Conservation (phyloP, 768 basidiomycete genomes). For the Lentinula boryana region DNA sequence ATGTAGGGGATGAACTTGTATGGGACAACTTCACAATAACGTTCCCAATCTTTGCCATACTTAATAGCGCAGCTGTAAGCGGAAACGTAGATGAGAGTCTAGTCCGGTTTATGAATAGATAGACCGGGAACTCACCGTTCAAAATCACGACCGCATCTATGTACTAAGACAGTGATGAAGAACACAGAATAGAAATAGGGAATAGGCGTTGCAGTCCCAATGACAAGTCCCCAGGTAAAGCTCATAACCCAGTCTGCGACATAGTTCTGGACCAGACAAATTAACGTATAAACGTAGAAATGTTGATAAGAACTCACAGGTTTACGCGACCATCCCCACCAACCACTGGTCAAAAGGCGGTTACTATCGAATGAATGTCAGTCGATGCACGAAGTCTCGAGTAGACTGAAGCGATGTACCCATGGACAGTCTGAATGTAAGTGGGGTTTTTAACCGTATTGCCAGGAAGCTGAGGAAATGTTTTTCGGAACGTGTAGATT, state of each 20-base stretch:
- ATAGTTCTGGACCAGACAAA: constrained; percentile 59
- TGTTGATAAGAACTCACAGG: constrained; percentile 49
- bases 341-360: constrained; percentile 85
- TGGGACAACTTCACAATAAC: constrained; percentile 80
- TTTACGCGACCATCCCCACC: constrained; percentile 94
- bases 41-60: constrained; percentile 94
- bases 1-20: constrained; percentile 88
- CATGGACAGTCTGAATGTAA: constrained; percentile 90
- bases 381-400: background rate
- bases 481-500: constrained; percentile 75
- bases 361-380: constrained; percentile 42
- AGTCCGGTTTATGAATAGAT: background rate
- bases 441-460: constrained; percentile 80
- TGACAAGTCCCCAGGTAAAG: constrained; percentile 77
- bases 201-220: constrained; percentile 73
- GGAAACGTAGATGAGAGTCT: constrained; percentile 3
- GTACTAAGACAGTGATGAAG: constrained; percentile 89
- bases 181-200: constrained; percentile 97
- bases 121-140: constrained; percentile 52
- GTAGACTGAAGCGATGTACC: constrained; percentile 35
- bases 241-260: constrained; percentile 89
- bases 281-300: background rate
- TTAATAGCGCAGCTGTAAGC: constrained; percentile 66
- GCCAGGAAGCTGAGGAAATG: constrained; percentile 92
- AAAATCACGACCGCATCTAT: constrained; percentile 91